Evolutionary conservation across 768 basidiomycete species (phyloP), one percentile per base, ranked within the genome.

Genomic region (Epithele typhae): DNA sequence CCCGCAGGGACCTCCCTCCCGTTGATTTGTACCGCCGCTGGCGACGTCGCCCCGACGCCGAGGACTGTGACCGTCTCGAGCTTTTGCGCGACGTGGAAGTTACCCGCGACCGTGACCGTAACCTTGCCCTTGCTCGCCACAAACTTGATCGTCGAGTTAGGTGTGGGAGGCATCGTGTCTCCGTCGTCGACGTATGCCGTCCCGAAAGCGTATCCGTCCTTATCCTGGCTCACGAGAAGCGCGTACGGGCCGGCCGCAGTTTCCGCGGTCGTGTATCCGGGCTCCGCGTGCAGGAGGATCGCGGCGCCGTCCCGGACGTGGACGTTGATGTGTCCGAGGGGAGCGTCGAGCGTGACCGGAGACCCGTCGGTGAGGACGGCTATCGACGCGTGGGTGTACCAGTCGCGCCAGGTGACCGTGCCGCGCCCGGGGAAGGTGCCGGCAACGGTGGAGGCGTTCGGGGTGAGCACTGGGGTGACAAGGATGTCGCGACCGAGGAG

Each of bases 291-390:
- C 33, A 87, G 60, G 17, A 89, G 73, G 10, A 90, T 61, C 24
- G 79, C 79, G 15, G 82, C 72, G 21, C 81, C 79, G 46, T 81
- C 79, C n/a, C 87, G 78, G 47, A 90, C 63, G 59, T 88, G 85
- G 21, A 88, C 81, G 49, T 82, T 82, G 64, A 90, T 88, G 57
- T 87, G 81, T 15, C 81, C 74, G 2, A 90, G 76, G 3, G 86
- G 85, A 3, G 84, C 83, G n/a, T 67, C 58, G 38, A 88, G 68
- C 4, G 77, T 78, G 0, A 72, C 35, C 27, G 7, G 8, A 14
- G 27, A 30, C 6, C 35, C 17, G 18, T 36, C 74, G 45, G 70
- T 68, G 1, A 63, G 60, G 15, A 70, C 63, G 18, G 81, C 64
- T 18, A 81, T 72, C 34, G 68, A 69, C 11, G 75, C 72, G 53